Conservation (phyloP, 2,329 filamentous ascomycete genomes). For the Thielaviopsis populi region DNA sequence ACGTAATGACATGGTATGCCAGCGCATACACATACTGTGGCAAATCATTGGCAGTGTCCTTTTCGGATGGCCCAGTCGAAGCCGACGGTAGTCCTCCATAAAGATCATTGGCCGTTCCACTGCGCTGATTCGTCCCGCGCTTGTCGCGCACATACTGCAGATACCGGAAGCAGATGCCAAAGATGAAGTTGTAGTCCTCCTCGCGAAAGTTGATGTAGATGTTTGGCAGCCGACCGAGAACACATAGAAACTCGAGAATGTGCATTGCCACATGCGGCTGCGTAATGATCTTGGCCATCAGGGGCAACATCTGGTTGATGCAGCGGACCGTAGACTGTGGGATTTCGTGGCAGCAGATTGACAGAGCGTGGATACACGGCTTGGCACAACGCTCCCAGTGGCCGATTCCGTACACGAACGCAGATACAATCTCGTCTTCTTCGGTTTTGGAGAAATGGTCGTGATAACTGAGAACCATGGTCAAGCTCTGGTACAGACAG, state of each 20-base stretch:
- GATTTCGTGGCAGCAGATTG: conserved; percentile 88
- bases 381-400: conserved; percentile 77
- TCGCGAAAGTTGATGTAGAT: conserved; percentile 80
- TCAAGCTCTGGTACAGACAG: conserved; percentile 74
- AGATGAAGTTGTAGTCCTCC: conserved; percentile 85
- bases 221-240: conserved; percentile 68
- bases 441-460: conserved; percentile 69
- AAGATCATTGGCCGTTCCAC: conserved; percentile 19
- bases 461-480: conserved; percentile 82
- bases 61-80: conserved; percentile 19
- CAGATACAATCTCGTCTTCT: conserved; percentile 75
- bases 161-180: conserved; percentile 89
- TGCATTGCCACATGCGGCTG: conserved; percentile 84
- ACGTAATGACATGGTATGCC: conserved; percentile 88
- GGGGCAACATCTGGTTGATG: conserved; percentile 71
- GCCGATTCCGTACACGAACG: conserved; percentile 73
- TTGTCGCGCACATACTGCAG: conserved; percentile 72
- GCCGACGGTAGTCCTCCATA: background rate
- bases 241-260: conserved; percentile 87
- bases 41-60: conserved; percentile 48
- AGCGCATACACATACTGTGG: conserved; percentile 89
- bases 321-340: conserved; percentile 75
- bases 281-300: conserved; percentile 92
- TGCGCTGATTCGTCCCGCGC: conserved; percentile 34
- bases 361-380: conserved; percentile 85